Evolutionary conservation across 192 early-diverging fungal genomes (phyloP), one percentile per base, ranked within the genome.

Genomic region (Cladochytrium replicatum): DNA sequence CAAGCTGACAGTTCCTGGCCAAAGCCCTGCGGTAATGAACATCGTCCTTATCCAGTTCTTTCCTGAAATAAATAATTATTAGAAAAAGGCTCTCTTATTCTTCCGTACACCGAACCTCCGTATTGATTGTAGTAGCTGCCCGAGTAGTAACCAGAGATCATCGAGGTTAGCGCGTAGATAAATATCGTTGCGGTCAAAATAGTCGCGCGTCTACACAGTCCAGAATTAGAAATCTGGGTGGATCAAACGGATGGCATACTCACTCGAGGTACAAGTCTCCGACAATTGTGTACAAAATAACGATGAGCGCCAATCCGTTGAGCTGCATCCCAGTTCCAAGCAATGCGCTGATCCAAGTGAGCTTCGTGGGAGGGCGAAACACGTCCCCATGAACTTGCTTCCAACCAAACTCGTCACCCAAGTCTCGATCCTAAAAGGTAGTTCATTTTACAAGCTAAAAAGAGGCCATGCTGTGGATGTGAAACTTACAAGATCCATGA

Each of bases 381-480:
- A 97, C 86, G 63, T 97, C 93, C 26, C 89, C 90, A 45, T 97
- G 93, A 4, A 97, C 87, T 26, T 89, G 80, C 66, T 95, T 97
- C 93, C 93, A 97, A 2, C 93, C 93, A 79, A 87, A 93, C 49
- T 97, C 93, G 48, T 97, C 93, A 4, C 78, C 81, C 11, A 87
- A 55, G 52, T 87, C 82, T 23, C 76, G 67, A 45, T 84, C 83
- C 66, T 73, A 43, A 48, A 58, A 60, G 46, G 13, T 9, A 26
- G 17, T 41, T 28, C 28, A 23, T 42, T 7, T 41, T 57, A 46
- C 48, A 3, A 38, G 2, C 17, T 22, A 41, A 41, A 41, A 41
- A 13, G 40, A 7, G 41, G 6, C n/a, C 3, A 17, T 8, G 3
- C 32, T 32, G 19, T 50, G 37, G 15, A 24, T 17, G 49, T 23